These are phyloP conservation scores for Plasmodium blacklocki DNA, from an alignment of 169 alveolate species.

Conservation along the genomic window DNA sequence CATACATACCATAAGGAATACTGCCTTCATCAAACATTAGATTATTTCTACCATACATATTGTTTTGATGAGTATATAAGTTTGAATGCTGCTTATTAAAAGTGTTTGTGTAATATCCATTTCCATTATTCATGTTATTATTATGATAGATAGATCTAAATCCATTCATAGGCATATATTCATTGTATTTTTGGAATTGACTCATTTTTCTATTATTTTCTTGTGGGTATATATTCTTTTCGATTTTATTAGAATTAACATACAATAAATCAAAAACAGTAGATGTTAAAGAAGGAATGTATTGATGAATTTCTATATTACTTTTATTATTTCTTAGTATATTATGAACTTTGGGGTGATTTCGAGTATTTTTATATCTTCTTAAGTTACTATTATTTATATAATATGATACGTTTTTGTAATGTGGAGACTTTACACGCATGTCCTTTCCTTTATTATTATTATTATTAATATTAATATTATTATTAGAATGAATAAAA, in stretches of 20 bases:
- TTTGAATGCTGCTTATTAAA: constrained; percentile 41
- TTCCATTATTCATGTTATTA: constrained; percentile 22
- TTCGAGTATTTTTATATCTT: neutral
- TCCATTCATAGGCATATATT: constrained; percentile 60
- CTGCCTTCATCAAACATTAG: constrained; percentile 60
- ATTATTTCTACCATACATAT: constrained; percentile 73
- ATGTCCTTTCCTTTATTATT: too few species aligned
- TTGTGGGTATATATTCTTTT: neutral
- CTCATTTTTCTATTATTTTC: constrained; percentile 19
- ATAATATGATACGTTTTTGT: too few species aligned
- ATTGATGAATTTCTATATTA: constrained; percentile 39
- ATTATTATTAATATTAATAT: too few species aligned
- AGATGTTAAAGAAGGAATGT: constrained; percentile 32
- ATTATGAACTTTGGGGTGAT: constrained; percentile 32
- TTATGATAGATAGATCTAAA: constrained; percentile 42
- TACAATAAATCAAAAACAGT: neutral
- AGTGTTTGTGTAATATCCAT: constrained; percentile 63
- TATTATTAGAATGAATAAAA: too few species aligned
- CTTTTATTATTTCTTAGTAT: constrained; percentile 31
- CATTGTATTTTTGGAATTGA: constrained; percentile 24
- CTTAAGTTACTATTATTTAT: too few species aligned
- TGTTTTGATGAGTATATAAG: constrained; percentile 67
- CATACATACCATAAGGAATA: constrained; percentile 72
- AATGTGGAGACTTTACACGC: too few species aligned
- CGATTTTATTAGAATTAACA: neutral